These are phyloP conservation scores for Cordyceps pruinosa DNA, from an alignment of 2,329 filamentous ascomycete genomes.

Conservation along the genomic window DNA sequence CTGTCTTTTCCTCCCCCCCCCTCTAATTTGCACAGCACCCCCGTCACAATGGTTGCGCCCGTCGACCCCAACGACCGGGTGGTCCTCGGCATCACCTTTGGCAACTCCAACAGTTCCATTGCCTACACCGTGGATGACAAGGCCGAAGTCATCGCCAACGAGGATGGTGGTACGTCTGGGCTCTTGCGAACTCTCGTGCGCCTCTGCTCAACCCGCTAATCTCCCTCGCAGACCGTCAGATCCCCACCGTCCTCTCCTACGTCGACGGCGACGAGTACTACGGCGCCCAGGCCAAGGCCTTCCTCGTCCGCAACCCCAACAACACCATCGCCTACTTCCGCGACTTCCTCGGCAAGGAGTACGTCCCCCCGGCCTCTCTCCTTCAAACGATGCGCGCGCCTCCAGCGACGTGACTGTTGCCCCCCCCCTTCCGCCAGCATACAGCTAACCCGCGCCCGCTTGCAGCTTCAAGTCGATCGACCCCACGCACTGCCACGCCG, in stretches of 20 bases:
- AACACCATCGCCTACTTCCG: constrained; percentile 96
- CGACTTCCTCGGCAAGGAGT: constrained; percentile 93
- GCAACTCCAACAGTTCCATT: constrained; percentile 97
- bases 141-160: constrained; percentile 96
- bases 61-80: constrained; percentile 51
- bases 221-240: constrained; percentile 73
- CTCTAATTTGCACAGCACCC: neutral
- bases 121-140: constrained; percentile 90
- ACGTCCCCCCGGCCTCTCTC: constrained; percentile 28
- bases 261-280: constrained; percentile 95
- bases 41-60: constrained; percentile 38
- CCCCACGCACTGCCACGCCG: constrained; percentile 87
- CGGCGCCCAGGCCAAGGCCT: constrained; percentile 87
- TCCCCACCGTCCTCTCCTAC: constrained; percentile 90
- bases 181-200: neutral
- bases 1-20: constrained; percentile 13
- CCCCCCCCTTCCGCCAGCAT: neutral
- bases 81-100: constrained; percentile 94
- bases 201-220: neutral
- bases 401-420: neutral
- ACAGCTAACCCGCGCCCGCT: constrained; percentile 9
- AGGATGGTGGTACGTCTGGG: constrained; percentile 75
- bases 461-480: constrained; percentile 86
- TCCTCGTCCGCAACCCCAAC: constrained; percentile 83
- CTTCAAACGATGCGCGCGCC: no score